Evolutionary conservation across 805 yeast species (phyloP).

Genomic region (Wickerhamia fluorescens): DNA sequence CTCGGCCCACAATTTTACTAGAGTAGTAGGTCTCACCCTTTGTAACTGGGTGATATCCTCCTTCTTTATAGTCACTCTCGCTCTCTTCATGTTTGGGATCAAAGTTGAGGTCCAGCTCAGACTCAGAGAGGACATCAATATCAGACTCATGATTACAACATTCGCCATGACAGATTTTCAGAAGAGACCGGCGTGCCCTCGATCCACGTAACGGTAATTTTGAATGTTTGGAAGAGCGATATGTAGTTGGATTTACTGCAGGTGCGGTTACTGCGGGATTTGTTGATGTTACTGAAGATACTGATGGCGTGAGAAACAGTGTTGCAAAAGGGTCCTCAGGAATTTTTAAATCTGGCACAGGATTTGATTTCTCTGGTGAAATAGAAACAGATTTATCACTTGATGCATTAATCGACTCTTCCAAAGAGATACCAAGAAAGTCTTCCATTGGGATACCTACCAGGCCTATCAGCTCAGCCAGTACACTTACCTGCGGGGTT

Average conservation of each 20-base stretch:
- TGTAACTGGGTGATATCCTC: constrained; percentile 61
- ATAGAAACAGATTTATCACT: neutral
- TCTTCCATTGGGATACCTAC: no score
- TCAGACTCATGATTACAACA: constrained; percentile 2
- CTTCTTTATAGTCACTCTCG: constrained; percentile 44
- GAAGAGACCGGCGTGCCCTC: constrained; percentile 1
- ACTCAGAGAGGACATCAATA: constrained; percentile 13
- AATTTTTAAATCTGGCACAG: no score
- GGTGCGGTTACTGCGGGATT: constrained; percentile 4
- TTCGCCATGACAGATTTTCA: neutral
- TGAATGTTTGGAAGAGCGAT: neutral
- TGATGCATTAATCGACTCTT: no score
- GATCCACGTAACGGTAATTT: constrained; percentile 1
- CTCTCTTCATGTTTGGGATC: constrained; percentile 40
- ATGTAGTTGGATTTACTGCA: no score
- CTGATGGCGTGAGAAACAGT: no score
- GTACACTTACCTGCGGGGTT: no score
- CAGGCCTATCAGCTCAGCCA: no score
- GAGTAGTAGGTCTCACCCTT: constrained; percentile 49
- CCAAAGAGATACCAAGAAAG: no score
- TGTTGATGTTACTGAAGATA: neutral
- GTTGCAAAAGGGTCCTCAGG: no score
- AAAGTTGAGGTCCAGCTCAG: constrained; percentile 20
- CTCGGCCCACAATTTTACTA: constrained; percentile 24
- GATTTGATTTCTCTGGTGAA: neutral